Evolutionary conservation across 331 rosid genomes (phyloP), one percentile per base, ranked within the genome.

Genomic region (Rhamnella rubrinervis): DNA sequence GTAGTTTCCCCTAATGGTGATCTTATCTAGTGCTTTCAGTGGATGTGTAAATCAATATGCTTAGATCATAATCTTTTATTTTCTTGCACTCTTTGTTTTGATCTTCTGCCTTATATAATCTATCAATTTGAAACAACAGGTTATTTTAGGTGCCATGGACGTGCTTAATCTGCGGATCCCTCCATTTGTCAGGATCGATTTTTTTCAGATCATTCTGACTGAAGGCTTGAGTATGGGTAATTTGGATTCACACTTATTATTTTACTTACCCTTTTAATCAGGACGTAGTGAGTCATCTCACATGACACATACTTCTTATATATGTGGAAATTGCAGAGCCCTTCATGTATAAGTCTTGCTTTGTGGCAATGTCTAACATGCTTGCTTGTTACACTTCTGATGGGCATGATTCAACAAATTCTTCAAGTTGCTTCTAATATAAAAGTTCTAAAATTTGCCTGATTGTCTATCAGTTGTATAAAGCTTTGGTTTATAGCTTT

Each of bases 121-220:
- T 44, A 44, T 53, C 19, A 75, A 53, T 71, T 81, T 77, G 67
- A 61, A 31, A 69, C 55, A 73, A 73, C 90, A 93, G 98, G 97
- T 91, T 72, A 78, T 91, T 77, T 80, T 95, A n/a, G 96, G 92
- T 65, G 83, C 86, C 68, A 81, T 93, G 95, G 87, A 87, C 70
- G 73, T 70, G 60, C 96, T 93, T 67, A 84, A 84, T 71, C 59
- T 76, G 79, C 90, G 81, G 83, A 93, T 93, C 84, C 89, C 95
- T 79, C 96, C 97, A 31, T 91, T 85, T 82, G 79, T 93, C 69
- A 79, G 98, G 86, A 83, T 93, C 59, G 98, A 93, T 89, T 88
- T 87, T 80, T 87, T 93, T 81, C 92, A 93, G 83, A 83, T 88
- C 82, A 71, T 88, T 78, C 71, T 93, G 55, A 76, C 83, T 77